Evolutionary conservation across 176 grass and related monocot species (phyloP).

Genomic region (Neostapfia colusana): DNA sequence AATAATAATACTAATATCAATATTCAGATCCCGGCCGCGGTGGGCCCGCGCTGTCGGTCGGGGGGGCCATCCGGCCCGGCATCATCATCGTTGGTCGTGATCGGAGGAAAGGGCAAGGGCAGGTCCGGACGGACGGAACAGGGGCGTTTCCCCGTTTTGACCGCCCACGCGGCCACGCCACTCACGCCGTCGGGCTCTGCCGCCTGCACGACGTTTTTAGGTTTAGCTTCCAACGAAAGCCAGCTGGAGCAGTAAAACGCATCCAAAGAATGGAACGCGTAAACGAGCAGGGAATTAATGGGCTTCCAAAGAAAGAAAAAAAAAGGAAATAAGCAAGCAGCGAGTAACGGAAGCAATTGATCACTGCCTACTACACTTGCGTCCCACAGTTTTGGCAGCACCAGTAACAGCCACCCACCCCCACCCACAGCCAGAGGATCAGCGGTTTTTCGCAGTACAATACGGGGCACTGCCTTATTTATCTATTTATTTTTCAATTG

Average conservation of each 20-base stretch:
- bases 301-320: background rate
- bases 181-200: background rate
- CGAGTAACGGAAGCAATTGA: background rate
- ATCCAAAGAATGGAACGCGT: background rate
- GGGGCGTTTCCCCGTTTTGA: background rate
- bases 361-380: background rate
- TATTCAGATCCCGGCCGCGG: background rate
- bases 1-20: background rate
- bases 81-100: background rate
- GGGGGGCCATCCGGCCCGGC: background rate
- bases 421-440: background rate
- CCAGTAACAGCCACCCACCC: background rate
- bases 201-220: too few relatives aligned
- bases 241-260: background rate
- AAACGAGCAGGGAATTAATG: background rate
- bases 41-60: slow-evolving; percentile 16
- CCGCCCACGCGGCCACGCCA: background rate
- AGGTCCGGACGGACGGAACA: too few relatives aligned
- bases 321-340: background rate
- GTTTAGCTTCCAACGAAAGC: too few relatives aligned
- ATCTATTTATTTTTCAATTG: background rate
- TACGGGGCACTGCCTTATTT: background rate
- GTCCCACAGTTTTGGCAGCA: background rate
- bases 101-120: background rate
- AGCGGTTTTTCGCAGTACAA: background rate